Evolutionary conservation across 2,329 filamentous ascomycete species (phyloP), one percentile per base, ranked within the genome.

Genomic region (Alternaria conjuncta): DNA sequence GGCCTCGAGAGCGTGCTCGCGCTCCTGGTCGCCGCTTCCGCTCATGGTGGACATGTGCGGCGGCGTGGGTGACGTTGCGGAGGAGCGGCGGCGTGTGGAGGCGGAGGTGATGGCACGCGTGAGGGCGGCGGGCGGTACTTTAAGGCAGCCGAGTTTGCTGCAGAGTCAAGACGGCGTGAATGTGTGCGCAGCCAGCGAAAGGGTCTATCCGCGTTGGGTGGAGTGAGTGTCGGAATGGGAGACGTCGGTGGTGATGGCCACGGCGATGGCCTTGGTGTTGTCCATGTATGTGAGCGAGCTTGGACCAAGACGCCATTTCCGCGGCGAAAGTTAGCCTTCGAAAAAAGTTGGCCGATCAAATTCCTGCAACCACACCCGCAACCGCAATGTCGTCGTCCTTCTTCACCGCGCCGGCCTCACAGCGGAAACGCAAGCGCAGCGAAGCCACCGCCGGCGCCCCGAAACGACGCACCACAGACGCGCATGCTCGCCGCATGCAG

Each of bases 401-500:
- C 82, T 99, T 99, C 82, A 97, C 94, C 55, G 85, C 91, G 43
- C 94, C 96, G 6, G 91, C 92, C 44, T 91, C 92, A 55, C 91
- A 95, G 77, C 93, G 92, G 84, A 98, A 98, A 86, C 87, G 96
- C 74, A 98, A 98, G 86, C 87, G 94, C 62, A 61, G 78, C 41
- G 75, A 82, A 54, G 65, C 69, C 65, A 75, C 84, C 7, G 85
- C 86, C 25, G 85, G 88, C 55, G 80, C 80, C 6, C 86, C 88
- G 2, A 89, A 89, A 79, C 91, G 90, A 76, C 84, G 87, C 78
- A 85, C 85, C 68, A 82, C 83, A 56, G 78, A 85, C 68, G 63
- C 80, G 57, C 74, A 79, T 61, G 80, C 77, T 78, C 81, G 81
- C 74, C 79, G 84, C 81, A 83, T 77, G 73, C 81, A 84, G 57